Percentiles rank a stretch among this genome's conserved stretches.
Conservation (phyloP, 2,329 filamentous ascomycete genomes). For the Phaeosphaeriaceae sp. region DNA sequence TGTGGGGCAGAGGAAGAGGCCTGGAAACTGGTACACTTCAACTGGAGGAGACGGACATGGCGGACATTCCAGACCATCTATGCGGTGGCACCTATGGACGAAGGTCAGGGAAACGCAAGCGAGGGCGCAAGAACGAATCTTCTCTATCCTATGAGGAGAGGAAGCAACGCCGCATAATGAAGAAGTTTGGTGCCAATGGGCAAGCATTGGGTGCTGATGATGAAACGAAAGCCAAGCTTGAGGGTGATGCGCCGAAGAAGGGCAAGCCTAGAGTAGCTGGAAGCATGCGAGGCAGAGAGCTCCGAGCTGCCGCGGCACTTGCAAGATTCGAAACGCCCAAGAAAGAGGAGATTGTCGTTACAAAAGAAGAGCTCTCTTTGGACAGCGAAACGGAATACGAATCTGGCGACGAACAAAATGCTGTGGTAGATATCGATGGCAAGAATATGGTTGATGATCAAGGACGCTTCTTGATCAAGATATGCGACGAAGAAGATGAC, state of each 20-base stretch:
- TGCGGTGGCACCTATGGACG: constrained; percentile 80
- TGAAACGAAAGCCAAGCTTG: constrained; percentile 67
- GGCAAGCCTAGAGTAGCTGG: constrained; percentile 75
- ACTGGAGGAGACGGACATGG: constrained; percentile 27
- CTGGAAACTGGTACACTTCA: constrained; percentile 56
- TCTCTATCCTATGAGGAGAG: constrained; percentile 71
- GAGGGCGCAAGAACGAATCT: constrained; percentile 51
- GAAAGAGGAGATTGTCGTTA: constrained; percentile 50
- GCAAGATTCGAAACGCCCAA: constrained; percentile 68
- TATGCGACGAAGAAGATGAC: constrained; percentile 73
- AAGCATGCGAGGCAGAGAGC: constrained; percentile 75
- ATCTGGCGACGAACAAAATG: constrained; percentile 51
- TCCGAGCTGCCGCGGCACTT: constrained; percentile 77
- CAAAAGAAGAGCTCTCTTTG: constrained; percentile 42
- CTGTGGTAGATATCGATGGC: constrained; percentile 70
- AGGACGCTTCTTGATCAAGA: constrained; percentile 70
- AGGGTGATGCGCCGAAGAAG: constrained; percentile 66
- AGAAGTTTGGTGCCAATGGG: constrained; percentile 78
- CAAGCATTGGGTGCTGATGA: constrained; percentile 73
- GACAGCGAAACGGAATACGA: constrained; percentile 48
- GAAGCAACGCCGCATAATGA: constrained; percentile 73
- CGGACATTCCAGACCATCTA: constrained; percentile 62
- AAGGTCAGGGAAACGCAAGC: constrained; percentile 60
- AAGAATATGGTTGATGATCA: constrained; percentile 68
- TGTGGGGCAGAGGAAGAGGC: constrained; percentile 77